phyloP scores from a whole-genome alignment of 345 rosid genomes.

The Salix viminalis region DNA sequence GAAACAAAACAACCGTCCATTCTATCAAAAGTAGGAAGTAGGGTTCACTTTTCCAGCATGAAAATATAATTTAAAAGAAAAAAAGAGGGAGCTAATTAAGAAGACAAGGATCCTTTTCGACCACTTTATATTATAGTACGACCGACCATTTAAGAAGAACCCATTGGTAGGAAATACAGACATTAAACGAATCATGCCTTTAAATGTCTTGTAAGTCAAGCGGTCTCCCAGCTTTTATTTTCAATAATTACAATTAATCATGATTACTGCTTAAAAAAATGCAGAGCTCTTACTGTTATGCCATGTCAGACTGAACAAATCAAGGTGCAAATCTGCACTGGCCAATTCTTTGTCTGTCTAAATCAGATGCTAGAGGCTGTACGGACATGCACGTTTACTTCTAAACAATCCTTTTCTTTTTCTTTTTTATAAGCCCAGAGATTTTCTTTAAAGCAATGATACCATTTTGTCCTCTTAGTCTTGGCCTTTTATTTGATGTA shows the following conservation, averaged over 20 bases:
- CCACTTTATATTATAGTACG: background rate
- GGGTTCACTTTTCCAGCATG: too few relatives aligned
- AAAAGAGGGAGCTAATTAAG: too few relatives aligned
- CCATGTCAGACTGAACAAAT: background rate
- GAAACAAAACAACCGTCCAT: too few relatives aligned
- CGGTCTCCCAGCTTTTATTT: background rate
- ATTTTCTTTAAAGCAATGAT: background rate
- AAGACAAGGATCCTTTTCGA: background rate
- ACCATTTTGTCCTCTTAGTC: too few relatives aligned
- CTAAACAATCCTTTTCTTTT: too few relatives aligned
- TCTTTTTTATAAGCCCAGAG: background rate
- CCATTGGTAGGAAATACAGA: slow-evolving; percentile 2
- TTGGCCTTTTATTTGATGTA: too few relatives aligned
- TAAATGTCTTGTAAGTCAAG: slow-evolving; percentile 26
- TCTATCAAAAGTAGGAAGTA: too few relatives aligned
- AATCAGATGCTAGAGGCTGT: background rate
- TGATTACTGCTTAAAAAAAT: background rate
- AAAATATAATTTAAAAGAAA: too few relatives aligned
- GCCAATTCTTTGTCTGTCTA: background rate
- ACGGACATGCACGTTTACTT: slow-evolving; percentile 6
- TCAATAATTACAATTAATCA: background rate
- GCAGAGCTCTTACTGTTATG: background rate
- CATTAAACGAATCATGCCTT: background rate
- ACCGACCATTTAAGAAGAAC: slow-evolving; percentile 15
- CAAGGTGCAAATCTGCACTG: background rate